Base-by-base conservation (phyloP, 306 rosid genomes). In the Dryas octopetala region DNA sequence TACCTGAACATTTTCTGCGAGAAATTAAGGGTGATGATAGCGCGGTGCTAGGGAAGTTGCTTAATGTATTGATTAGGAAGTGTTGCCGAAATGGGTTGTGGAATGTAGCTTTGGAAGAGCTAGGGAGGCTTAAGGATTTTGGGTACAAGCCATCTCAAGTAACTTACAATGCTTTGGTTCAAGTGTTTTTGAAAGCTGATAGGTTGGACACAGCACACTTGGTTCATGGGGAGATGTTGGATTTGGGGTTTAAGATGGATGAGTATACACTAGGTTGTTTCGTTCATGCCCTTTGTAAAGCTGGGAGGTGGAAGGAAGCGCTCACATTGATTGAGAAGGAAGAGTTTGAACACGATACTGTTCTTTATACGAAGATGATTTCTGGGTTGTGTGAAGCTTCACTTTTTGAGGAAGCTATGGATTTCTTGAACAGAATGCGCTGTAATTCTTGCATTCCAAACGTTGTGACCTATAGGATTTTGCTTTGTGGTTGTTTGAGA, bases 321-420 rank as follows among this genome's bases (percentile, higher is more conserved):
- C 83, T 92, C 11, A 40, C 69, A 68, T 68, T 90, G 85, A 76
- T 90, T 81, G 90, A 86, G 76, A 81, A 77, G 75, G 96, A 87
- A 74, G 91, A 78, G 17, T 78, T 82, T 87, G 72, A 78, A 47
- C 93, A 92, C 5, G 83, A 85, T 85, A 83, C 96, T 0, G 70
- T 76, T 26, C 86, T 90, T 72, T 90, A 92, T 78, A 90, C 83
- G 14, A 88, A 87, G 86, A 92, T 92, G 96, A 49, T 92, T 74
- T 88, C 90, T 63, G 97, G 92, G 69, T 84, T 92, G 67, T 92
- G 97, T 52, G 89, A 90, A 74, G 92, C 91, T 85, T 92, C 96
- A 0, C 89, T 74, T 82, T 92, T 92, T 78, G 93, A 90, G 77
- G 92, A 86, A 83, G 97, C 96, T 4, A 85, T 88, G 92, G 88